Evolutionary conservation across 352 stramenopile genomes (phyloP).

Genomic region (Phytophthora hybrid): DNA sequence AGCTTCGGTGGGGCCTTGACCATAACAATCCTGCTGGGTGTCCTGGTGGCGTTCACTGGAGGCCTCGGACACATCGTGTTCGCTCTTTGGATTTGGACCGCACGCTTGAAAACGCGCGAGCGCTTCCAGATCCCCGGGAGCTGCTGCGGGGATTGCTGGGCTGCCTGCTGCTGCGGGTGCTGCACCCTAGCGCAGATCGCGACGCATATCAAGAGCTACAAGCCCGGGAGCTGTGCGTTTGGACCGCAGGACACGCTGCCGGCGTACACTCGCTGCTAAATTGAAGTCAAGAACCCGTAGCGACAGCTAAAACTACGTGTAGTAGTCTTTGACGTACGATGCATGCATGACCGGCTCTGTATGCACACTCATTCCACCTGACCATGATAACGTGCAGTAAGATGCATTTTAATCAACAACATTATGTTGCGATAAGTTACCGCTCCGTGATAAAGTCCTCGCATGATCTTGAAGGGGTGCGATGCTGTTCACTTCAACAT

Average conservation of each 20-base stretch:
- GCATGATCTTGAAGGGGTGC: too few species aligned
- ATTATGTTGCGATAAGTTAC: too few species aligned
- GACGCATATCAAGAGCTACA: constrained; percentile 61
- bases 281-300: too few species aligned
- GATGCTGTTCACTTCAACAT: neutral
- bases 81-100: constrained; percentile 25
- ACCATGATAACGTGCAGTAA: too few species aligned
- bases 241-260: constrained; percentile 37
- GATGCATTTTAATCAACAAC: too few species aligned
- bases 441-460: too few species aligned
- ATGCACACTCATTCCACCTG: too few species aligned
- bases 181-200: constrained; percentile 54
- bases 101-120: constrained; percentile 8
- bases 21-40: constrained; percentile 18
- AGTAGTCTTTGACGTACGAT: neutral
- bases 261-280: constrained; percentile 16
- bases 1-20: neutral
- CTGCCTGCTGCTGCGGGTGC: constrained; percentile 32
- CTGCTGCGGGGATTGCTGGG: constrained; percentile 26
- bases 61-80: constrained; percentile 19
- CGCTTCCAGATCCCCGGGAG: constrained; percentile 28
- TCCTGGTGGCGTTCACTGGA: constrained; percentile 20
- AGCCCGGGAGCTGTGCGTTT: constrained; percentile 48
- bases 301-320: neutral
- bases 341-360: constrained; percentile 42